Base-by-base conservation (phyloP, 352 stramenopile genomes). In the Pythium periplocum region DNA sequence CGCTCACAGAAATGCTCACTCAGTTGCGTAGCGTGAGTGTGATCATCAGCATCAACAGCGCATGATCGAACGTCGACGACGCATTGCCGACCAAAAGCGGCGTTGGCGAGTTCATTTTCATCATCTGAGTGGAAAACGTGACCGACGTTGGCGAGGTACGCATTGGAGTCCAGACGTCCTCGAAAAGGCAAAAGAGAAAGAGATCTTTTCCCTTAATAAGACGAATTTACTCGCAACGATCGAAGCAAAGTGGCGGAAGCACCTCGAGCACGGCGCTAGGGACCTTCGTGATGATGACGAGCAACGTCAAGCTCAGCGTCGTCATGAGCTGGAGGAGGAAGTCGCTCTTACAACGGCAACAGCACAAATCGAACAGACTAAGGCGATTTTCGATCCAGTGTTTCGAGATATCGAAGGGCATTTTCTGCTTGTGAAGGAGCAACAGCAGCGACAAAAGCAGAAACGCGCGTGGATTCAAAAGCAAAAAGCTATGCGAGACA, bases 311-410 rank as follows among this genome's bases (percentile, higher is more conserved):
- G 45, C 45, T n/a, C 10, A 55, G 36, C 42, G 45, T 2, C 36
- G 55, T 5, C 35, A 56, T 32, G 59, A 68, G 44, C 49, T 89
- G 6, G 59, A 71, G 37, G 65, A 80, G 8, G 69, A 89, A 57
- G 64, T 83, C 40, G 57, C 60, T 33, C 57, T 86, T 4, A 66
- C 72, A 6, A 59, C 64, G 36, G 59, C 77, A 2, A 69, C 71
- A 35, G 55, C 66, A 26, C 73, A 89, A 52, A 80, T 83, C 6
- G 66, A 89, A 31, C 78, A 88, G 38, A 81, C 73, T 0, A 69
- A 78, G 9, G 57, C 59, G 7, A 72, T 93, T 2, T 90, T 93
- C 59, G 66, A 80, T 6, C 78, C 79, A 1, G 64, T 90, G 1
- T 83, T 90, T 31, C 53, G 66, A 34, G 67, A 82, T 38, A 69